A percentile compares a stretch with the other conserved stretches of the same genome.
Evolutionary conservation across 2,329 filamentous ascomycete species (phyloP).

Genomic region (Aspergillus quadrilineatus): DNA sequence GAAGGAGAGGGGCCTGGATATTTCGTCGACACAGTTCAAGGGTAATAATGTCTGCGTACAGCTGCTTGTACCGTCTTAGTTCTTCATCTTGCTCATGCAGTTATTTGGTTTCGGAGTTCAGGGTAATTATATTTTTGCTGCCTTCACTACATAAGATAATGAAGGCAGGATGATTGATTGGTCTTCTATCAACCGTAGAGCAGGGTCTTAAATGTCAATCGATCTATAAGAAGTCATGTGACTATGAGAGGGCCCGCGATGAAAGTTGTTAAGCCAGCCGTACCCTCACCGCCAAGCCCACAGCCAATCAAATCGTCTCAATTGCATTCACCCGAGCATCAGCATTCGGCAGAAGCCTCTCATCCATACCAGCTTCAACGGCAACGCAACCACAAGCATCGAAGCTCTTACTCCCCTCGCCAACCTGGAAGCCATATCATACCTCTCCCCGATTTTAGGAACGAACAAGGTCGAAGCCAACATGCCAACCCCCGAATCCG

Average conservation of each 20-base stretch:
- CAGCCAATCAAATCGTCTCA: constrained; percentile 30
- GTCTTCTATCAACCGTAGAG: no score
- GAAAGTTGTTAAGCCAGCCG: not conserved
- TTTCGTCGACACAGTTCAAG: constrained; percentile 3
- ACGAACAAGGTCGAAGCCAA: constrained; percentile 19
- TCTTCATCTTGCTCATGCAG: no score
- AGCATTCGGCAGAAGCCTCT: constrained; percentile 10
- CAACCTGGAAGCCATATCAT: not conserved
- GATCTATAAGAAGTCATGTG: constrained; percentile 1
- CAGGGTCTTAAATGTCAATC: not conserved
- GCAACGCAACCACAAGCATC: constrained; percentile 15
- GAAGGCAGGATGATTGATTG: no score
- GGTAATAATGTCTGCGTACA: not conserved
- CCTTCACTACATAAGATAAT: no score
- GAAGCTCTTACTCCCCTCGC: constrained; percentile 6
- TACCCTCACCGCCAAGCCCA: constrained; percentile 22
- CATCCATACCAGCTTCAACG: constrained; percentile 14
- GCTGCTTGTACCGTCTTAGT: constrained; percentile 3
- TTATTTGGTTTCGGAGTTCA: not conserved
- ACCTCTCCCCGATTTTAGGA: not conserved
- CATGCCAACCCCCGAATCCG: constrained; percentile 67
- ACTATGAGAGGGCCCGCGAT: not conserved
- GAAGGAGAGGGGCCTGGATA: not conserved
- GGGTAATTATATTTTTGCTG: no score
- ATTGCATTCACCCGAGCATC: constrained; percentile 22